A percentile compares a stretch with the other conserved stretches of the same genome.
Evolutionary conservation across 257 asterid species (phyloP).

Genomic region (Plantago major): DNA sequence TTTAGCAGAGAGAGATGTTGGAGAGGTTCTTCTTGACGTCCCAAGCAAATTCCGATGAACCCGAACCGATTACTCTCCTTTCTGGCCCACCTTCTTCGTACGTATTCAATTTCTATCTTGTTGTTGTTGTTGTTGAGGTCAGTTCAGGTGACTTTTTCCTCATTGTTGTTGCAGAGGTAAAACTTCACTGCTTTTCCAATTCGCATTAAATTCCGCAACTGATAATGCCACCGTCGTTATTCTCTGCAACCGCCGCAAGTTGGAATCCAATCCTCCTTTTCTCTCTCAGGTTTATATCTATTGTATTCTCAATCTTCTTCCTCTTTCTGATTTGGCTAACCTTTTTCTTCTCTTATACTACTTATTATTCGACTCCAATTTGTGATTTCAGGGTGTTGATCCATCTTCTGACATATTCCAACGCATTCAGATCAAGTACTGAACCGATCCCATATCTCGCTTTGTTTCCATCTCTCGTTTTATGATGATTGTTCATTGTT

Average conservation of each 20-base stretch:
- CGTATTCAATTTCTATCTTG: neutral
- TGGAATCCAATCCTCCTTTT: conserved; percentile 58
- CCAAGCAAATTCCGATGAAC: conserved; percentile 13
- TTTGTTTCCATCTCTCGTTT: neutral
- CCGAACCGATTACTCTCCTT: conserved; percentile 2
- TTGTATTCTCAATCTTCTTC: too few relatives aligned
- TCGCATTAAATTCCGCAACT: conserved; percentile 59
- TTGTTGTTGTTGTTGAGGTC: neutral
- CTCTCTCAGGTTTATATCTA: conserved; percentile 59
- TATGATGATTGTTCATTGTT: neutral
- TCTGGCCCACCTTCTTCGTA: conserved; percentile 15
- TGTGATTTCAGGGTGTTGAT: conserved; percentile 51
- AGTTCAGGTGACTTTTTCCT: neutral
- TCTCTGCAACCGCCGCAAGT: conserved; percentile 62
- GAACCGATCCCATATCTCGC: neutral
- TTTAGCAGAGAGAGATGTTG: conserved; percentile 24
- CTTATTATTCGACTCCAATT: neutral
- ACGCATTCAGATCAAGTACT: conserved; percentile 68
- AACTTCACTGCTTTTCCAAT: conserved; percentile 85
- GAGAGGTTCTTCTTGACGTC: conserved; percentile 51
- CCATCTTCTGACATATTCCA: conserved; percentile 60
- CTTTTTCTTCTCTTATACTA: neutral
- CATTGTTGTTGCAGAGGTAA: conserved; percentile 57
- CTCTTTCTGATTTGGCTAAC: neutral
- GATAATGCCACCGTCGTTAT: conserved; percentile 46